Evolutionary conservation across 768 basidiomycete genomes (phyloP).

Genomic region (Kwoniella pini): DNA sequence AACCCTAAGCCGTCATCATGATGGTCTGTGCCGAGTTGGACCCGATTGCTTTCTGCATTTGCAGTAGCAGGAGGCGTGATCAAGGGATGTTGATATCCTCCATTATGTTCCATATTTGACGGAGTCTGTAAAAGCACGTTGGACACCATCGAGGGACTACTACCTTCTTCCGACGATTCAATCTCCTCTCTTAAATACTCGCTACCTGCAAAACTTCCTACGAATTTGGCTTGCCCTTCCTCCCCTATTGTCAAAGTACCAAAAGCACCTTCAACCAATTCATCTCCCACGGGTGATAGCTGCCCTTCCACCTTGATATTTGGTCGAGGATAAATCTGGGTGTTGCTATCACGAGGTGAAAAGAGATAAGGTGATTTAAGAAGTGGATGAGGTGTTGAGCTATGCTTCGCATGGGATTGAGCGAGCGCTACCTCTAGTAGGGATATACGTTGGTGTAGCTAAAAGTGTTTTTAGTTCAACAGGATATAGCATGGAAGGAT

Average conservation of each 20-base stretch:
- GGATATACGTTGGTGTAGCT: conserved; percentile 49
- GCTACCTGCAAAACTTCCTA: conserved; percentile 48
- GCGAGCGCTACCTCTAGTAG: conserved; percentile 51
- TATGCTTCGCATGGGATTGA: conserved; percentile 35
- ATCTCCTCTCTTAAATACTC: conserved; percentile 41
- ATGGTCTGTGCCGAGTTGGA: background rate
- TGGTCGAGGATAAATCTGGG: conserved; percentile 11
- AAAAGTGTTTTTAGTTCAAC: conserved; percentile 6
- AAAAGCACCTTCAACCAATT: conserved; percentile 42
- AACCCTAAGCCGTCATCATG: conserved; percentile 11
- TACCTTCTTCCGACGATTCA: conserved; percentile 14
- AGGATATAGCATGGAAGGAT: background rate
- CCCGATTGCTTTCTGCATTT: conserved; percentile 2
- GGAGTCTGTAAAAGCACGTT: background rate
- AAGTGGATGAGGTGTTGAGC: conserved; percentile 41
- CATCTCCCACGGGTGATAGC: conserved; percentile 26
- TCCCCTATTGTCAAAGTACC: conserved; percentile 50
- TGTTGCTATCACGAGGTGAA: conserved; percentile 31
- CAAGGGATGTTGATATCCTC: background rate
- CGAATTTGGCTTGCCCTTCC: conserved; percentile 47
- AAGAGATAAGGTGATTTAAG: conserved; percentile 45
- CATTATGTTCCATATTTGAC: background rate
- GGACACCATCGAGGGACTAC: background rate
- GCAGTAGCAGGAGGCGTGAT: conserved; percentile 31
- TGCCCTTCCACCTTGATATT: conserved; percentile 3